Percentiles rank a stretch among this genome's conserved stretches.
Evolutionary conservation across 768 basidiomycete species (phyloP).

Genomic region (Austroboletus eburneus): DNA sequence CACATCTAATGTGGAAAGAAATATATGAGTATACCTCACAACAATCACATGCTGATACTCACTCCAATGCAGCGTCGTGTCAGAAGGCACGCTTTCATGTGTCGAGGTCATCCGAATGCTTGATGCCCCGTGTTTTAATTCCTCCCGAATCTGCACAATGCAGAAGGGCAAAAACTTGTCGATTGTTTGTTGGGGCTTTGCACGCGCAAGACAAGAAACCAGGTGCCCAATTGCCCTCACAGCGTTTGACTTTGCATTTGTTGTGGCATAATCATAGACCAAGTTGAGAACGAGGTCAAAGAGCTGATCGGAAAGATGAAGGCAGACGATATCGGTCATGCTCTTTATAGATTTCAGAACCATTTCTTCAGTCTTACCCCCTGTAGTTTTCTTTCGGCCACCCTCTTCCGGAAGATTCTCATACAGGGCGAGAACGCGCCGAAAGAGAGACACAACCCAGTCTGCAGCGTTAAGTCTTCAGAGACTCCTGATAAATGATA

Average conservation of each 20-base stretch:
- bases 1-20: conserved; percentile 51
- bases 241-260: conserved; percentile 87
- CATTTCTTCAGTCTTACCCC: conserved; percentile 73
- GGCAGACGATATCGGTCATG: conserved; percentile 76
- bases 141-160: conserved; percentile 70
- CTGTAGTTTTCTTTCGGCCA: conserved; percentile 79
- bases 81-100: conserved; percentile 70
- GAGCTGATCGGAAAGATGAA: conserved; percentile 58
- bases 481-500: background rate
- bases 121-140: conserved; percentile 87
- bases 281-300: conserved; percentile 85
- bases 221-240: conserved; percentile 88
- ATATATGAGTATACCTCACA: too few species aligned
- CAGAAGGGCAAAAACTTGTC: conserved; percentile 80
- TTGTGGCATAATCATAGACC: conserved; percentile 82
- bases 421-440: conserved; percentile 75
- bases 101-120: conserved; percentile 77
- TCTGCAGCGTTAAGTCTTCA: conserved; percentile 38
- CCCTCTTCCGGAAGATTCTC: conserved; percentile 96
- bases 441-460: conserved; percentile 76
- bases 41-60: conserved; percentile 28
- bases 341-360: conserved; percentile 76
- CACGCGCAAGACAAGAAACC: conserved; percentile 77
- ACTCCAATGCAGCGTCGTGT: conserved; percentile 95
- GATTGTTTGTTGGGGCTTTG: conserved; percentile 70